Percentiles rank a stretch among this genome's conserved stretches.
Conservation (phyloP, 2,329 filamentous ascomycete genomes). For the Chaetomiaceae sp. region DNA sequence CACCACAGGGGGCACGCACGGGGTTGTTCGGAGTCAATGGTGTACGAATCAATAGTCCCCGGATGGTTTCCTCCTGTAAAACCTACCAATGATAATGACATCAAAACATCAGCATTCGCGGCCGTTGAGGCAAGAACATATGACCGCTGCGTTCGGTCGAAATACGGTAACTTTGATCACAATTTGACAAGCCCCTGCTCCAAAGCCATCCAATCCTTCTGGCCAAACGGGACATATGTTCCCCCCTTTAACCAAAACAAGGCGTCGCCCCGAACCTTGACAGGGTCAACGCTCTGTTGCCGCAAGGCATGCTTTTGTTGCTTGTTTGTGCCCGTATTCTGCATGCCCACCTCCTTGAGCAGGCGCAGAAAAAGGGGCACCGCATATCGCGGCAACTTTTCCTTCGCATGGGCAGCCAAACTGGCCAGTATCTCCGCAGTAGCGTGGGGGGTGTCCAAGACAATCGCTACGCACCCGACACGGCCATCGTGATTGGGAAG, state of each 20-base stretch:
- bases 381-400: conserved; percentile 65
- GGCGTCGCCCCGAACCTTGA: conserved; percentile 44
- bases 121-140: too few relatives aligned
- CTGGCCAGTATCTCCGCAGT: conserved; percentile 46
- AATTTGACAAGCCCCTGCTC: conserved; percentile 66
- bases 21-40: neutral
- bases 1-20: neutral
- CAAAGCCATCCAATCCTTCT: conserved; percentile 64
- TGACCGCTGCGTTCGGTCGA: too few relatives aligned
- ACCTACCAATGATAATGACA: too few relatives aligned
- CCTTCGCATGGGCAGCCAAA: conserved; percentile 55
- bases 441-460: conserved; percentile 44
- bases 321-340: conserved; percentile 80
- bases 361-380: conserved; percentile 75
- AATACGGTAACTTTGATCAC: conserved; percentile 33
- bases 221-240: conserved; percentile 63
- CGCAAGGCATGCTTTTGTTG: conserved; percentile 74
- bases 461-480: conserved; percentile 72
- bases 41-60: too few relatives aligned
- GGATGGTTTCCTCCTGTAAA: too few relatives aligned
- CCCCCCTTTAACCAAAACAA: conserved; percentile 63
- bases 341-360: conserved; percentile 52
- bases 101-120: too few relatives aligned
- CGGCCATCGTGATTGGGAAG: conserved; percentile 78
- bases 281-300: conserved; percentile 66